Percentiles rank a stretch among this genome's conserved stretches.
These are phyloP conservation scores for Bromus sterilis DNA, from an alignment of 176 grass and related monocot species.

Conservation along the genomic window DNA sequence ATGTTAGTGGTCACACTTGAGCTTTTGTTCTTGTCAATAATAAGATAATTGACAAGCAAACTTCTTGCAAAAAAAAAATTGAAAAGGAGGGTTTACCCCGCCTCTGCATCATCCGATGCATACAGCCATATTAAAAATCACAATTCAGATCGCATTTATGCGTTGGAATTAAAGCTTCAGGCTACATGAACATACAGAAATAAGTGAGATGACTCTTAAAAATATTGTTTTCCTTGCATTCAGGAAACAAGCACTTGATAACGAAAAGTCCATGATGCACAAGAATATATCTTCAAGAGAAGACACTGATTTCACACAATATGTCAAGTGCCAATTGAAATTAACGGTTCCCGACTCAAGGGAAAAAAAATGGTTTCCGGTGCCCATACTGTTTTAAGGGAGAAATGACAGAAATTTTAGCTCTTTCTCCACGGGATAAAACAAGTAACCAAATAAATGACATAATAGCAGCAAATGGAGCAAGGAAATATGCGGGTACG, in stretches of 20 bases:
- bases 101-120: too few species aligned
- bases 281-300: background rate
- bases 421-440: background rate
- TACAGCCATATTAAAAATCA: too few species aligned
- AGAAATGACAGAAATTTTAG: background rate
- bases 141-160: background rate
- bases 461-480: background rate
- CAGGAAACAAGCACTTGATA: background rate
- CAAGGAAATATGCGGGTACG: background rate
- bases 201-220: background rate
- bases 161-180: background rate
- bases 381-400: too few species aligned
- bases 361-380: too few species aligned
- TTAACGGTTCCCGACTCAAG: too few species aligned
- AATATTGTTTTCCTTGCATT: background rate
- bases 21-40: background rate
- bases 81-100: too few species aligned
- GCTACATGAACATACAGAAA: background rate
- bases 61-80: too few species aligned
- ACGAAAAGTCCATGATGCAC: too few species aligned
- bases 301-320: background rate
- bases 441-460: background rate
- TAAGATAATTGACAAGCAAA: background rate
- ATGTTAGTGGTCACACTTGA: background rate
- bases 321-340: background rate